Base-by-base conservation (phyloP, 352 stramenopile species). In the Elongisporangium undulatum region DNA sequence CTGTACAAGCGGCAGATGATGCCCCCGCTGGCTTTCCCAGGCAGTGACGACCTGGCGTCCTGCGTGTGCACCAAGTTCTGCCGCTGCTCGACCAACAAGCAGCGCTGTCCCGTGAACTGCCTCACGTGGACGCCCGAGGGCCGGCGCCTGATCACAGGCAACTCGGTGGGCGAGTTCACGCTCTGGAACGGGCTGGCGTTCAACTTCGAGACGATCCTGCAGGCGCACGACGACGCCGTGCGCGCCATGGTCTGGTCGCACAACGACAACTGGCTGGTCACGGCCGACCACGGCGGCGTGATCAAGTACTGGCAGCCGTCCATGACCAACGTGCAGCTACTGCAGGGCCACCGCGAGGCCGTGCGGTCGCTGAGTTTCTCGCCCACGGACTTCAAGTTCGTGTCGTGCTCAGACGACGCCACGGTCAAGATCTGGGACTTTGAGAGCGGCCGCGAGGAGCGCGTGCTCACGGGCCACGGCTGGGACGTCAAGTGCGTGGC, bases 401-500 rank as follows among this genome's bases (percentile, higher is more conserved):
- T 98, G 0, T 98, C 88, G 49, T 98, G 94, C 72, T 98, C 95
- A 15, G 97, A 99, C 73, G 97, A 99, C 70, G 92, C 94, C 0
- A 98, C 94, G 0, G 90, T 99, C 45, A 94, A 97, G 65, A 90
- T 98, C 55, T 93, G 84, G 83, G 84, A 95, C 74, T 95, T 95
- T 78, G 83, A 95, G 62, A 90, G 79, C 51, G 76, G 95, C 54
- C 87, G 90, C 66, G 93, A 99, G 74, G 96, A 99, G 72, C 76
- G 94, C 45, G 81, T 96, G 26, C 72, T 99, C 20, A 97, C 96
- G 58, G 97, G 96, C 38, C 97, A 99, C 73, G 96, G 96, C 39
- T 99, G 95, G 94, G 97, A 99, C 69, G 96, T 99, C 61, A 99
- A 99, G 77, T 95, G 87, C 58, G 91, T 97, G 10, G 89, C 97